Base-by-base conservation (phyloP, 306 rosid species). In the Cicer yamashitae region DNA sequence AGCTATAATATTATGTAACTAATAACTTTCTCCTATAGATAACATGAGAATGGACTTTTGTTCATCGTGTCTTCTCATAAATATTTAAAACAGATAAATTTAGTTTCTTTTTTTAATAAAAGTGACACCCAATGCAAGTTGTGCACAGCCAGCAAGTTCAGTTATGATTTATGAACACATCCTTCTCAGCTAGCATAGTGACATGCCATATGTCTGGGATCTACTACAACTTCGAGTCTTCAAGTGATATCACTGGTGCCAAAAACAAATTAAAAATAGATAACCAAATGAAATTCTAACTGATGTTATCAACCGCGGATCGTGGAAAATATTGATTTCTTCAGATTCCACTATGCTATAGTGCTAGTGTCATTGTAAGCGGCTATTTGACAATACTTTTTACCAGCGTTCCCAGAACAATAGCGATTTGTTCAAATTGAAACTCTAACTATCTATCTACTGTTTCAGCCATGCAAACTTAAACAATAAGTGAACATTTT, bases 381-480 rank as follows among this genome's bases (percentile, higher is more conserved):
- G 6, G 6, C 37, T 30, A 30, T 30, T 30, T 30, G 37, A 30
- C 37, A 30, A 30, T 30, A 30, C 37, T 30, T 30, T 4, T 30
- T 30, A 30, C 37, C 1, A 30, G 37, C 37, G 3, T 30, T 30
- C 37, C 37, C 37, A 0, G 6, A 30, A 30, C 37, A 30, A 30
- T 30, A 30, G 37, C 37, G 6, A 30, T 3, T 30, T 30, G 37
- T 30, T 30, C 37, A 30, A 30, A 30, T 30, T 30, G 37, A 30
- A 0, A 30, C 5, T 30, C 34, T 25, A 3, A 30, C 37, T 30
- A 30, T 30, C 34, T 25, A 46, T 20, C 81, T 44, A 62, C 13
- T 34, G 65, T 70, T 71, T 38, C 63, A 75, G 5, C 77, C 46
- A 50, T 9, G 15, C 15, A 59, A 68, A 59, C 22, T 43, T n/a